phyloP scores from a whole-genome alignment of 306 rosid species.

The Leucaena leucocephala region DNA sequence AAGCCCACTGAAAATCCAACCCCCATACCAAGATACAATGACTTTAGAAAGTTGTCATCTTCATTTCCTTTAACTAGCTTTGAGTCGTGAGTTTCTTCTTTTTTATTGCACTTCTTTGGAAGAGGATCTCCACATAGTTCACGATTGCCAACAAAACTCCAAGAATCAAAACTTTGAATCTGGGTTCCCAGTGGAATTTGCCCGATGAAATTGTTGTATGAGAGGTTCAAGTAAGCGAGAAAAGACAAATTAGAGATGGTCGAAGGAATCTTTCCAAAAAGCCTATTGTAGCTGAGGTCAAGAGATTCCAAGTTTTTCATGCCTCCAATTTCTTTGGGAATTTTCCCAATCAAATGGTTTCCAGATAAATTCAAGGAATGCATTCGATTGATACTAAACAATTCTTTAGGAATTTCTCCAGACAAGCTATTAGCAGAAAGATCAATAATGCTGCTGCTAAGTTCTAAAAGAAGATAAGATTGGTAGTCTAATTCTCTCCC shows the following conservation, averaged over 20 bases:
- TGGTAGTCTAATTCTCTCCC: background rate
- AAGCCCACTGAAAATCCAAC: background rate
- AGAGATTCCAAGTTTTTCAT: background rate
- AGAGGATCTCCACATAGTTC: background rate
- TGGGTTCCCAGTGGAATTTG: background rate
- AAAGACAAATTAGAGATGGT: background rate
- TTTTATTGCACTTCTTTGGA: background rate
- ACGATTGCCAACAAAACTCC: background rate
- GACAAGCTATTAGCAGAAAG: constrained; percentile 33
- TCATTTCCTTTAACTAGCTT: background rate
- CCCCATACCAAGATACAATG: background rate
- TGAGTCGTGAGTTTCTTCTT: background rate
- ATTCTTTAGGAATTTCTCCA: constrained; percentile 29
- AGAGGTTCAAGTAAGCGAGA: background rate
- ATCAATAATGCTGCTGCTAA: background rate
- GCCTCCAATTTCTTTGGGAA: background rate
- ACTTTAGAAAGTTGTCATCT: background rate
- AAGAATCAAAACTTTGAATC: background rate
- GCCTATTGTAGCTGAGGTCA: background rate
- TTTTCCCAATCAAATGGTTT: background rate
- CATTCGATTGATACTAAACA: constrained; percentile 14
- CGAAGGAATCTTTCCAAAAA: background rate
- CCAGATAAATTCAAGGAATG: background rate
- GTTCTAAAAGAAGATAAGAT: too few relatives aligned
- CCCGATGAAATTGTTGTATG: background rate